Conservation (phyloP, 495 filamentous ascomycete genomes). For the Antarctomyces pellizariae region DNA sequence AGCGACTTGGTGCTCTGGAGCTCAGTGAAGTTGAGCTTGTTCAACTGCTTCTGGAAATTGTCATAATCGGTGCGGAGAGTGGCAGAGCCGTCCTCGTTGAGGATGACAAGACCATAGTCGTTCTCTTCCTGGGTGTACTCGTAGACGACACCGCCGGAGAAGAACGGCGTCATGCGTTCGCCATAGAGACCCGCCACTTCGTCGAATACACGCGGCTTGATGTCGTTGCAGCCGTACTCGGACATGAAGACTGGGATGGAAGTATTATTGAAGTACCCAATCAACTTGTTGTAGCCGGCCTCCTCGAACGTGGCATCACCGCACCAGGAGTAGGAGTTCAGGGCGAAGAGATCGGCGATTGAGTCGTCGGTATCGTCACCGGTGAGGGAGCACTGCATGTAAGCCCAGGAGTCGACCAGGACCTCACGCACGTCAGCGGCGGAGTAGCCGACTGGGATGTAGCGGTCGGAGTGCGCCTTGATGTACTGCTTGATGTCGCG, state of each 20-base stretch:
- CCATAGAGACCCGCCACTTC: conserved; percentile 69
- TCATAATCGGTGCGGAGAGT: conserved; percentile 48
- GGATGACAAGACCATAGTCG: conserved; percentile 54
- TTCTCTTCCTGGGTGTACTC: conserved; percentile 54
- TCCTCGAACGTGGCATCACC: conserved; percentile 47
- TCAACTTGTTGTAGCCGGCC: conserved; percentile 48
- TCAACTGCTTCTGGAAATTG: conserved; percentile 48
- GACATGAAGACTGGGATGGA: conserved; percentile 86
- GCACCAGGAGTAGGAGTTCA: conserved; percentile 95
- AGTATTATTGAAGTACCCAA: conserved; percentile 41
- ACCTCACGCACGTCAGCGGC: conserved; percentile 73
- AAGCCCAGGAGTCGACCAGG: conserved; percentile 57
- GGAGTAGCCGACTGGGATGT: conserved; percentile 79
- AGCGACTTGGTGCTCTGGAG: conserved; percentile 31
- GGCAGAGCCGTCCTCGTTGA: conserved; percentile 40
- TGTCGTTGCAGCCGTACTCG: conserved; percentile 84
- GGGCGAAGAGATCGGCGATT: conserved; percentile 64
- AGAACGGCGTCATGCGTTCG: conserved; percentile 46
- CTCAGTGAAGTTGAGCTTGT: conserved; percentile 41
- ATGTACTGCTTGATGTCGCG: conserved; percentile 82
- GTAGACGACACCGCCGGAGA: conserved; percentile 80
- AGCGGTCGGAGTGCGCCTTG: conserved; percentile 36
- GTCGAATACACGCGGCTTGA: conserved; percentile 54
- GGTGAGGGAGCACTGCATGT: conserved; percentile 56
- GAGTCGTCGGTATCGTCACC: conserved; percentile 39